Evolutionary conservation across 2,329 filamentous ascomycete genomes (phyloP).

Genomic region (Pyrenochaeta sp.): DNA sequence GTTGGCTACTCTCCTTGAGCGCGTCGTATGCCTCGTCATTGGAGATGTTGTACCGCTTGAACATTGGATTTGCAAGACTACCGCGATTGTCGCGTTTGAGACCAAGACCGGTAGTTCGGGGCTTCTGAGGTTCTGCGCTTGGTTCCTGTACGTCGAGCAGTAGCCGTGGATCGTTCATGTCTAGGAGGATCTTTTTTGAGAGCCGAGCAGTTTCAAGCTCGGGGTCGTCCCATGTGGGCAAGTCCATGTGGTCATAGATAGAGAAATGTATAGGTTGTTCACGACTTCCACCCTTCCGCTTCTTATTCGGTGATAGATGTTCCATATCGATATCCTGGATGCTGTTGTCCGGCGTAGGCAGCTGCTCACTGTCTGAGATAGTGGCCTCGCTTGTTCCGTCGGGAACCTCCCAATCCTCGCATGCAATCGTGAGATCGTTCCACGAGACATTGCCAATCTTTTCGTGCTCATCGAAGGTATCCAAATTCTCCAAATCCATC

Average conservation of each 20-base stretch:
- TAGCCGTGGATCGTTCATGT: conserved; percentile 87
- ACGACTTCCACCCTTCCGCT: conserved; percentile 63
- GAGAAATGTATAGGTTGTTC: conserved; percentile 39
- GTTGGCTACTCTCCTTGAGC: conserved; percentile 95
- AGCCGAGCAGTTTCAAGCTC: conserved; percentile 75
- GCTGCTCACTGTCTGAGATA: conserved; percentile 40
- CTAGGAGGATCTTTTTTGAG: conserved; percentile 80
- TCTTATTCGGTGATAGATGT: conserved; percentile 61
- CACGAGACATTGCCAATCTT: conserved; percentile 77
- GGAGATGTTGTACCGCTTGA: conserved; percentile 89
- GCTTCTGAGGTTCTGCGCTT: conserved; percentile 69
- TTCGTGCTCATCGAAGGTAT: conserved; percentile 67
- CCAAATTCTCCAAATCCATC: conserved; percentile 58
- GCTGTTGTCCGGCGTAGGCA: conserved; percentile 37
- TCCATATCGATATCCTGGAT: conserved; percentile 36
- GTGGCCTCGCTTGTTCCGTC: conserved; percentile 36
- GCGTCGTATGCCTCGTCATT: conserved; percentile 96
- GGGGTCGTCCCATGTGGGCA: conserved; percentile 81
- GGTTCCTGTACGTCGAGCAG: conserved; percentile 80
- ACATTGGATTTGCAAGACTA: conserved; percentile 75
- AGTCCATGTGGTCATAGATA: conserved; percentile 46
- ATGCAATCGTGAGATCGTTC: conserved; percentile 83
- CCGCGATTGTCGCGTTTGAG: conserved; percentile 73
- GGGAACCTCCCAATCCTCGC: conserved; percentile 81
- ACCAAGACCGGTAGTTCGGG: conserved; percentile 58